Conservation (phyloP, 768 basidiomycete species). For the Suillus discolor region DNA sequence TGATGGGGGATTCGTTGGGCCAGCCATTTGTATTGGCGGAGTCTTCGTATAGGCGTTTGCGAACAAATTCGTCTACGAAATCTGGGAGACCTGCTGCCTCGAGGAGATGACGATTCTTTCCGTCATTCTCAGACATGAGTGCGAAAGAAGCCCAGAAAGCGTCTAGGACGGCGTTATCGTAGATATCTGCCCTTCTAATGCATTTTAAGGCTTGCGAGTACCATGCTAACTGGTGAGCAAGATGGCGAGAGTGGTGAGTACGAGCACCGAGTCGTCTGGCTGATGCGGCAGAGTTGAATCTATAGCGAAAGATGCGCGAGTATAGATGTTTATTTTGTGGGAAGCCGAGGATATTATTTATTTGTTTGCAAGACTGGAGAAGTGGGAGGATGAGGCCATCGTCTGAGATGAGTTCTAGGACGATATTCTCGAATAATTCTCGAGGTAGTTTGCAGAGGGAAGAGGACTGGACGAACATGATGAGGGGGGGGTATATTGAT, state of each 20-base stretch:
- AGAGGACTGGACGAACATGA: slow-evolving; percentile 16
- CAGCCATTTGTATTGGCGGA: slow-evolving; percentile 46
- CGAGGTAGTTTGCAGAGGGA: slow-evolving; percentile 37
- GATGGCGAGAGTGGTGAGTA: slow-evolving; percentile 38
- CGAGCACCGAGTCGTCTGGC: slow-evolving; percentile 49
- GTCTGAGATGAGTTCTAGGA: slow-evolving; percentile 39
- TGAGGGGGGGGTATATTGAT: slow-evolving; percentile 19
- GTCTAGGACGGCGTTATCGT: slow-evolving; percentile 31
- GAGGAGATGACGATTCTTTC: slow-evolving; percentile 61
- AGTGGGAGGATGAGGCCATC: slow-evolving; percentile 48
- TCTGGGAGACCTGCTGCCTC: slow-evolving; percentile 49
- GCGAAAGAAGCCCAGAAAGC: slow-evolving; percentile 51
- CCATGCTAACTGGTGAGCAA: slow-evolving; percentile 41
- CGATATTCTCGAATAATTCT: slow-evolving; percentile 54
- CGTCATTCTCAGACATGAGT: slow-evolving; percentile 70
- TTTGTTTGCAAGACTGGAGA: slow-evolving; percentile 42
- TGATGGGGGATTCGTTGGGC: slow-evolving; percentile 53
- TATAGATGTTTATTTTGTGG: slow-evolving; percentile 41
- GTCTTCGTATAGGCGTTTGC: slow-evolving; percentile 47
- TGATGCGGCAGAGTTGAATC: slow-evolving; percentile 59
- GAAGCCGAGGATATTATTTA: slow-evolving; percentile 40
- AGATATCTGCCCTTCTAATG: slow-evolving; percentile 35
- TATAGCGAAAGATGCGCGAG: slow-evolving; percentile 52
- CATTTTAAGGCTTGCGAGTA: slow-evolving; percentile 36
- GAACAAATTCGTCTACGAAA: slow-evolving; percentile 49